A percentile compares a stretch with the other conserved stretches of the same genome.
Conservation (phyloP, 805 yeast species). For the Kluyveromyces wickerhamii region DNA sequence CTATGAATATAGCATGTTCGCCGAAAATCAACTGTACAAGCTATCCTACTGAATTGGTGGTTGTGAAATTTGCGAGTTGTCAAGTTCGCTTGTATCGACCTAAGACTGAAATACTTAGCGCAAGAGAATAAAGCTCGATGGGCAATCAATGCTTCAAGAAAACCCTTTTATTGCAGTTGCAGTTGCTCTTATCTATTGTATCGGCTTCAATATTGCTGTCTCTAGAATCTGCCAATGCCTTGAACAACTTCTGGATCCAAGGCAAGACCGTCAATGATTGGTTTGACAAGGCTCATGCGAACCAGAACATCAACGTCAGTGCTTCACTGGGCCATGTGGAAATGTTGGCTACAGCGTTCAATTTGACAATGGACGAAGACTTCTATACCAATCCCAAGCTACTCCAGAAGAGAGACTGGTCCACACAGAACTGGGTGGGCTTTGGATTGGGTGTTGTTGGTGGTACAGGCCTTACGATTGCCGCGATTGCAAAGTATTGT, state of each 20-base stretch:
- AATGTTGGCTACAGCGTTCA: not conserved
- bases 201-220: no score
- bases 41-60: no score
- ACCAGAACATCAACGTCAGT: not conserved
- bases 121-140: no score
- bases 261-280: not conserved
- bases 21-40: no score
- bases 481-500: not conserved
- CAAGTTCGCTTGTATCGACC: no score
- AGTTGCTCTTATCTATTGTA: no score
- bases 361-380: not conserved
- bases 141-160: no score
- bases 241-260: not conserved
- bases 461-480: not conserved
- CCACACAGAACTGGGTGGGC: not conserved
- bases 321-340: not conserved
- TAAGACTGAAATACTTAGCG: no score
- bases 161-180: no score
- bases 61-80: no score
- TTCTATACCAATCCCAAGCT: not conserved
- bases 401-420: not conserved
- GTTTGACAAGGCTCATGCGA: not conserved
- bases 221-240: no score
- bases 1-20: no score
- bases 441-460: not conserved